phyloP scores from a whole-genome alignment of 805 yeast genomes.

The Deakozyma indianensis region DNA sequence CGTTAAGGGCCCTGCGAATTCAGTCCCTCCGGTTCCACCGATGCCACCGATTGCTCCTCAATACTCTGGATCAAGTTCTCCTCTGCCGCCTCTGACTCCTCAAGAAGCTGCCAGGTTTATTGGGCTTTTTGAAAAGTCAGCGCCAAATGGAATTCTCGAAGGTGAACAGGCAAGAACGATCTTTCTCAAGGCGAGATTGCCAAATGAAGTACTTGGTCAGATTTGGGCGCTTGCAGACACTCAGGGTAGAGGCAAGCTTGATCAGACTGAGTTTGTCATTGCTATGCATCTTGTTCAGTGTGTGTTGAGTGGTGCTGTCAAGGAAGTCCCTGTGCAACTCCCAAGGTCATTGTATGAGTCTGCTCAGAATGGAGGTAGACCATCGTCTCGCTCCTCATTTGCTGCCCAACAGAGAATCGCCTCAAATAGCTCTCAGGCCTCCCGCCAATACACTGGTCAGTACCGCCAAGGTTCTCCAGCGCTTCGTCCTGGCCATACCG shows the following conservation, averaged over 20 bases:
- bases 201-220: conserved; percentile 62
- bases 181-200: conserved; percentile 76
- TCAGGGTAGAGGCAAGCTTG: conserved; percentile 55
- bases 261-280: conserved; percentile 63
- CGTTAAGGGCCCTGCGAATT: conserved; percentile 5
- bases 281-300: conserved; percentile 95
- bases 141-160: conserved; percentile 40
- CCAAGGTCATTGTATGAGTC: conserved; percentile 25
- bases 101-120: conserved; percentile 23
- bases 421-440: conserved; percentile 4
- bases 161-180: conserved; percentile 79
- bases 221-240: conserved; percentile 85
- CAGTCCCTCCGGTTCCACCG: conserved; percentile 6
- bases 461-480: conserved; percentile 3
- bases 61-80: conserved; percentile 1
- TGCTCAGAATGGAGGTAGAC: conserved; percentile 22
- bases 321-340: conserved; percentile 37
- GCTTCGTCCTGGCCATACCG: background rate
- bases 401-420: conserved; percentile 6
- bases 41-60: background rate
- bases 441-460: conserved; percentile 12
- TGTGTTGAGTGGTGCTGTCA: conserved; percentile 48
- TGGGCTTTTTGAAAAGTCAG: conserved; percentile 51
- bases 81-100: conserved; percentile 22
- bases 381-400: conserved; percentile 9